Percentiles rank a stretch among this genome's conserved stretches.
phyloP scores from a whole-genome alignment of 2,329 filamentous ascomycete genomes.

The Fusarium sp. region DNA sequence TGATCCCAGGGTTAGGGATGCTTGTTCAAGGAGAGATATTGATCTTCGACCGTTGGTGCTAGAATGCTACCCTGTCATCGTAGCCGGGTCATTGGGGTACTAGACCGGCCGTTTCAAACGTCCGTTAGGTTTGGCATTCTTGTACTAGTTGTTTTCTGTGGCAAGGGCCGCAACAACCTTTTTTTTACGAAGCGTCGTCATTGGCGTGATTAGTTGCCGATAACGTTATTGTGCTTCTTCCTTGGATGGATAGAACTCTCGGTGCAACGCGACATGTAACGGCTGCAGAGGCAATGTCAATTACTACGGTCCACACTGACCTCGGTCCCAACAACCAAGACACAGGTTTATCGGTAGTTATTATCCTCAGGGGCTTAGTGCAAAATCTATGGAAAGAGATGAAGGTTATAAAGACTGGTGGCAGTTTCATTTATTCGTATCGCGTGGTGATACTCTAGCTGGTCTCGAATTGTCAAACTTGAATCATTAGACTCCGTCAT shows the following conservation, averaged over 20 bases:
- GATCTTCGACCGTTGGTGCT: constrained; percentile 15
- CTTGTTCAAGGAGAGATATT: constrained; percentile 8
- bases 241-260: not conserved
- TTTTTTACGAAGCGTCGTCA: not conserved
- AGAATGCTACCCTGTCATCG: constrained; percentile 11
- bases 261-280: constrained; percentile 8
- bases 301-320: not conserved
- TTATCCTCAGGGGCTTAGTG: constrained; percentile 5
- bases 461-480: not conserved
- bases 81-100: not conserved
- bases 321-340: not conserved
- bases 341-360: constrained; percentile 14
- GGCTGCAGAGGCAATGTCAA: not conserved
- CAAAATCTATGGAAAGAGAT: not conserved
- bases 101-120: constrained; percentile 6
- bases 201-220: not conserved
- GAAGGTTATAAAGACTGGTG: constrained; percentile 3
- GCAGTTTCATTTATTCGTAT: not conserved
- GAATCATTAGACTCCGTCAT: not conserved
- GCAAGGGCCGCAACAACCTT: not conserved
- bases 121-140: not conserved
- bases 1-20: not conserved
- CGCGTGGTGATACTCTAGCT: not conserved
- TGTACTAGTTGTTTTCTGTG: not conserved
- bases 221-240: not conserved